Percentiles rank a stretch among this genome's conserved stretches.
phyloP scores from a whole-genome alignment of 352 stramenopile genomes.

The Phytophthora fragariae region DNA sequence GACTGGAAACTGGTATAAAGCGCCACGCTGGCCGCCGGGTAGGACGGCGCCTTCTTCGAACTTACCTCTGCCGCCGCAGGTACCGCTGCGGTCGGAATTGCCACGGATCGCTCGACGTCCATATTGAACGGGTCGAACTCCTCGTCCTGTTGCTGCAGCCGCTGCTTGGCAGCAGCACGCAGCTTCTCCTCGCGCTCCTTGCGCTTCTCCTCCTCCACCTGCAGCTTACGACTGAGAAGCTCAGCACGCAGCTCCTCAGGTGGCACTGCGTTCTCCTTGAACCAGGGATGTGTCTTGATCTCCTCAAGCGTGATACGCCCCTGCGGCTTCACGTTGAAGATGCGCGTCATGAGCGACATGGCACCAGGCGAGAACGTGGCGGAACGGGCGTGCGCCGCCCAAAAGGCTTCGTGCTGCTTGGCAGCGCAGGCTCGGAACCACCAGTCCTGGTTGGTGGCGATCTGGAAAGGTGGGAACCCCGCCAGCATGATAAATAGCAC shows the following conservation, averaged over 20 bases:
- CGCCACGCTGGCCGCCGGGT: conserved; percentile 63
- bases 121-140: conserved; percentile 75
- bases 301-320: conserved; percentile 81
- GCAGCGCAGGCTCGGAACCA: conserved; percentile 87
- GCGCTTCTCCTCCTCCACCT: conserved; percentile 76
- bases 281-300: conserved; percentile 81
- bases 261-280: conserved; percentile 55
- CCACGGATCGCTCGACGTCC: conserved; percentile 54
- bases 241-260: conserved; percentile 57
- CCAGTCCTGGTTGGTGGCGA: conserved; percentile 89
- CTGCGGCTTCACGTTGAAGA: conserved; percentile 76
- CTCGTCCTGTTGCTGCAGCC: conserved; percentile 42
- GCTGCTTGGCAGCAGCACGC: conserved; percentile 45
- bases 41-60: conserved; percentile 55
- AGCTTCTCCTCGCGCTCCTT: conserved; percentile 71
- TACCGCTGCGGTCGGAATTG: conserved; percentile 22
- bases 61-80: conserved; percentile 41
- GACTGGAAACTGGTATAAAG: conserved; percentile 85
- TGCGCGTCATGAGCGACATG: conserved; percentile 75
- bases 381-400: conserved; percentile 74
- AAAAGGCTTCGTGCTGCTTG: conserved; percentile 83
- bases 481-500: conserved; percentile 95
- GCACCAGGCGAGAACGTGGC: conserved; percentile 76
- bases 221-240: conserved; percentile 64
- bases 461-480: conserved; percentile 93